Percentiles rank a stretch among this genome's conserved stretches.
phyloP scores from a whole-genome alignment of 1,284 basidiomycete species.

The Cutaneotrichosporon cavernicola region DNA sequence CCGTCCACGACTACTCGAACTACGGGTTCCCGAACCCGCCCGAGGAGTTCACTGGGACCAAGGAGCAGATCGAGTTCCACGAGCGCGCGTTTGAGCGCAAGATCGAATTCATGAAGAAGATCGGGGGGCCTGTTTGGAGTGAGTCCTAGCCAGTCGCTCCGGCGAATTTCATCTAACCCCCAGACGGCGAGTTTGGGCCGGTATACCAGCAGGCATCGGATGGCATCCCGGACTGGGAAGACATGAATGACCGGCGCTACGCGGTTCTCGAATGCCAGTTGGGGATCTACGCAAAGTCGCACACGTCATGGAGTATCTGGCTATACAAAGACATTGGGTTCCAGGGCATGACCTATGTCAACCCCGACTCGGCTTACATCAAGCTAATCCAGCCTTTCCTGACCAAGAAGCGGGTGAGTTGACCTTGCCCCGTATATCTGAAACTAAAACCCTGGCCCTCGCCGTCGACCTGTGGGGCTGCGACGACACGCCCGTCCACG shows the following conservation, averaged over 20 bases:
- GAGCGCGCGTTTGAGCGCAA: conserved; percentile 61
- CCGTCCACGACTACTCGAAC: conserved; percentile 69
- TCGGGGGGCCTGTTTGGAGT: conserved; percentile 29
- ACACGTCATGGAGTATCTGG: conserved; percentile 76
- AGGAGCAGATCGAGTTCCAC: conserved; percentile 59
- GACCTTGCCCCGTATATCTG: too few relatives aligned
- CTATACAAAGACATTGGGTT: conserved; percentile 79
- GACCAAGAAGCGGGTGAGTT: conserved; percentile 57
- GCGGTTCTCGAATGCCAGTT: conserved; percentile 69
- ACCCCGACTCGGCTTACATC: conserved; percentile 68
- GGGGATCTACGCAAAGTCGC: conserved; percentile 63
- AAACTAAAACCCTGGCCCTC: conserved; percentile 55
- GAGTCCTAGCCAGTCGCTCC: background rate
- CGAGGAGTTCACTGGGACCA: conserved; percentile 53
- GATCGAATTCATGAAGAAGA: conserved; percentile 35
- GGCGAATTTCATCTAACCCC: conserved; percentile 12
- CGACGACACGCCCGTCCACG: conserved; percentile 54
- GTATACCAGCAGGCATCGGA: conserved; percentile 36
- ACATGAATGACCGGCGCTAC: conserved; percentile 67
- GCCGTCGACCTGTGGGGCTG: conserved; percentile 67
- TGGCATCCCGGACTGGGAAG: conserved; percentile 55
- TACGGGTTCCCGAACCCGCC: conserved; percentile 67
- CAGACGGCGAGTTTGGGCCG: conserved; percentile 60
- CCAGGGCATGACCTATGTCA: conserved; percentile 72
- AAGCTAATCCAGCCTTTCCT: conserved; percentile 64